Conservation (phyloP, 306 rosid species). For the Sphenostylis stenocarpa region DNA sequence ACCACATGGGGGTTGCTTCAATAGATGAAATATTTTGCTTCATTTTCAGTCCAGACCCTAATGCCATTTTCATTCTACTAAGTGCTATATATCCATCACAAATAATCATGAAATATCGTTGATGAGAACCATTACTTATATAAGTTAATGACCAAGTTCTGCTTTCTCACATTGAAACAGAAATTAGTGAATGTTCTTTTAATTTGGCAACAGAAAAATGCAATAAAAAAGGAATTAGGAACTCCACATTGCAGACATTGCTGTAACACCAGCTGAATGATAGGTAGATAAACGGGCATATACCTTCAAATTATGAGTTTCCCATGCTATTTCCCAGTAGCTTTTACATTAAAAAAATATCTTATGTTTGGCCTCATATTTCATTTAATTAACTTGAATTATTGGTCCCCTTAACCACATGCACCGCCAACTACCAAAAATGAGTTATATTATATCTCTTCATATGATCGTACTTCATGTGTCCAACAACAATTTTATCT, state of each 20-base stretch:
- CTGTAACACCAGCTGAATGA: neutral
- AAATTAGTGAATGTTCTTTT: too few relatives aligned
- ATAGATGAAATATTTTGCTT: slow-evolving; percentile 34
- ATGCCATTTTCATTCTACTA: neutral
- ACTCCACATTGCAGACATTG: too few relatives aligned
- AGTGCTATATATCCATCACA: neutral
- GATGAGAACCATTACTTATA: too few relatives aligned
- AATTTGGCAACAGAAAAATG: too few relatives aligned
- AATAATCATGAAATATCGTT: neutral
- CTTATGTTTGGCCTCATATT: neutral
- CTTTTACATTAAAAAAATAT: neutral
- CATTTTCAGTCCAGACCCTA: slow-evolving; percentile 19
- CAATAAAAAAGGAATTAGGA: too few relatives aligned
- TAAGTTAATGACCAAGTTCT: too few relatives aligned
- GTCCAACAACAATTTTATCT: neutral
- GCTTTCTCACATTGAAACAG: too few relatives aligned
- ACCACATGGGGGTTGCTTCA: slow-evolving; percentile 48
- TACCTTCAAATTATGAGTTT: neutral
- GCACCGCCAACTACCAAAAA: neutral
- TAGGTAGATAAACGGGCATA: neutral
- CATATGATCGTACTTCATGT: neutral
- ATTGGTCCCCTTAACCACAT: neutral
- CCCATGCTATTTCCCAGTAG: too few relatives aligned
- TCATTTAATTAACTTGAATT: neutral
- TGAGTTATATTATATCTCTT: neutral